Conservation (phyloP, 768 basidiomycete species). For the Crepidotus variabilis region DNA sequence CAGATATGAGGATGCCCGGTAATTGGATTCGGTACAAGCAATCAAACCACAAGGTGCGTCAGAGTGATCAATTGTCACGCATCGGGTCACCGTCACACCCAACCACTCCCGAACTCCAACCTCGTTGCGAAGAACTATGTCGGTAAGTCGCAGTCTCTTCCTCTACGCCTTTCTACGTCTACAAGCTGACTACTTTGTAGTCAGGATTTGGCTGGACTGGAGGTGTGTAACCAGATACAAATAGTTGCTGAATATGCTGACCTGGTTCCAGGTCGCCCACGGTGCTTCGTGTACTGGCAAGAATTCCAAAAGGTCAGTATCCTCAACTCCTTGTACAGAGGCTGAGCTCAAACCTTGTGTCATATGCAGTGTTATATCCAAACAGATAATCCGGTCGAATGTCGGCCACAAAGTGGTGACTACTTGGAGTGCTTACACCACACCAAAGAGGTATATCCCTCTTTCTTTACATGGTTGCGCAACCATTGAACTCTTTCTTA, state of each 20-base stretch:
- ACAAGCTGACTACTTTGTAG: conserved; percentile 18
- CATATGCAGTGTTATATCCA: conserved; percentile 73
- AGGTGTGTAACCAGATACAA: conserved; percentile 23
- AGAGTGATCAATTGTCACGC: not conserved
- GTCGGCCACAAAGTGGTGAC: conserved; percentile 70
- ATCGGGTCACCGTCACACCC: not conserved
- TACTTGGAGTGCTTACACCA: conserved; percentile 92
- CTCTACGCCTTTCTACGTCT: conserved; percentile 4
- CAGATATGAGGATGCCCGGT: too few species aligned
- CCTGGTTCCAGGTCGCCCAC: conserved; percentile 57
- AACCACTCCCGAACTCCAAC: conserved; percentile 13
- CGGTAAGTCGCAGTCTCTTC: conserved; percentile 24
- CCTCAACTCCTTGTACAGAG: not conserved
- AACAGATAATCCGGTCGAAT: conserved; percentile 71
- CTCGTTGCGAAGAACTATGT: conserved; percentile 25
- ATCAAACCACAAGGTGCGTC: too few species aligned
- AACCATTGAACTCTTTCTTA: conserved; percentile 24
- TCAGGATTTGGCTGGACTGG: conserved; percentile 45
- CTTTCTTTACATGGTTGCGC: not conserved
- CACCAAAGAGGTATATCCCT: conserved; percentile 73
- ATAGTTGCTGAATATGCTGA: not conserved
- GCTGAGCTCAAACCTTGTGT: not conserved
- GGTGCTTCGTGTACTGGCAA: conserved; percentile 92
- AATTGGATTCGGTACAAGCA: too few species aligned
- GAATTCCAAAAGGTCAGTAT: conserved; percentile 69